phyloP scores from a whole-genome alignment of 257 asterid genomes.

The Petunia secreta region DNA sequence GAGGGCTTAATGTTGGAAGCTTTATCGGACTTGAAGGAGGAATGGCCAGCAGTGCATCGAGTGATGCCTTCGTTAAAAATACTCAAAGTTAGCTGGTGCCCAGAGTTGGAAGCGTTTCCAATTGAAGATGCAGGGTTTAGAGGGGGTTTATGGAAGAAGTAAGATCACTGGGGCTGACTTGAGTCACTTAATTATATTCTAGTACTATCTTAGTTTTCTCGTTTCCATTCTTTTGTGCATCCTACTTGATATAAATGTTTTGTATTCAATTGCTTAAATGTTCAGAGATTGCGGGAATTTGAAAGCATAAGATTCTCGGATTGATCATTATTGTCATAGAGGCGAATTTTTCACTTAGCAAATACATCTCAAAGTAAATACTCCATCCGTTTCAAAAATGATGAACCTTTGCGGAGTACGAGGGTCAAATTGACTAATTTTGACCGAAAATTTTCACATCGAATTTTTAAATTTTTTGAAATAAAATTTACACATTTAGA shows the following conservation, averaged over 20 bases:
- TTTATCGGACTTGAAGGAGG: slow-evolving; percentile 36
- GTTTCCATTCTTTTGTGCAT: neutral
- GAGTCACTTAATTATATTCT: slow-evolving; percentile 5
- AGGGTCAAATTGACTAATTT: no score
- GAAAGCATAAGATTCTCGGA: neutral
- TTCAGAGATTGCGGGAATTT: neutral
- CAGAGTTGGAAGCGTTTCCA: slow-evolving; percentile 38
- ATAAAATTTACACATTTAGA: no score
- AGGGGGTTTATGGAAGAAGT: slow-evolving; percentile 42
- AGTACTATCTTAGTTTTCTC: neutral
- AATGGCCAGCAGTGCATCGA: slow-evolving; percentile 37
- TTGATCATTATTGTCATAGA: neutral
- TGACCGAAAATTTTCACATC: no score
- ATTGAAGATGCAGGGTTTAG: slow-evolving; percentile 44
- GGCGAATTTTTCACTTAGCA: no score
- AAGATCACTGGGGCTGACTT: slow-evolving; percentile 16
- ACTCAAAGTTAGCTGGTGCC: slow-evolving; percentile 44
- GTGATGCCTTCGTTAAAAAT: slow-evolving; percentile 40
- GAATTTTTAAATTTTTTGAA: no score
- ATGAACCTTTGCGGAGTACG: no score
- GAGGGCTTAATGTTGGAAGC: slow-evolving; percentile 40
- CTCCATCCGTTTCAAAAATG: no score
- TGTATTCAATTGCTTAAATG: slow-evolving; percentile 6
- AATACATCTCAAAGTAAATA: no score
- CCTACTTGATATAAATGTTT: neutral